phyloP scores from a whole-genome alignment of 2,329 filamentous ascomycete genomes.

The Alternaria infectoria region DNA sequence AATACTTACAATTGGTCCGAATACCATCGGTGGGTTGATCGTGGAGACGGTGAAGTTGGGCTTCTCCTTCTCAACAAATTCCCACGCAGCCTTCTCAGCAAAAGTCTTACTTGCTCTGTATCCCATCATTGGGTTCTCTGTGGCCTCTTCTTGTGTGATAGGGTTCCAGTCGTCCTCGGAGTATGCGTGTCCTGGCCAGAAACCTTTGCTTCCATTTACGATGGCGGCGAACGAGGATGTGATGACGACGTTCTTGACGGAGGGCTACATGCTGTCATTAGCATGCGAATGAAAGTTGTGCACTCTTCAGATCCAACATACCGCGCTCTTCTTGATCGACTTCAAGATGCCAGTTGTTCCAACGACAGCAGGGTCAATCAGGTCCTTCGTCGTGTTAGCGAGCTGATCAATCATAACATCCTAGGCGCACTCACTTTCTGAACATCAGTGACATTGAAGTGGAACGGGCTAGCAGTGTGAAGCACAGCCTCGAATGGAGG shows the following conservation, averaged over 20 bases:
- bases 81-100: conserved; percentile 62
- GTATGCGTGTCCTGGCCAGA: conserved; percentile 57
- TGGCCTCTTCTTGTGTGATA: conserved; percentile 58
- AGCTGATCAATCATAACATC: accelerated
- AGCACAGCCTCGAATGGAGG: conserved; percentile 72
- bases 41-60: conserved; percentile 58
- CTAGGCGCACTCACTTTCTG: conserved; percentile 58
- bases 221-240: conserved; percentile 75
- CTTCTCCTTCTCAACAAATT: conserved; percentile 59
- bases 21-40: conserved; percentile 59
- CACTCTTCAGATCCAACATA: background rate
- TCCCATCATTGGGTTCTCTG: conserved; percentile 50
- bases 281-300: background rate
- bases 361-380: conserved; percentile 67
- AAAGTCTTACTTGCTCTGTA: conserved; percentile 68
- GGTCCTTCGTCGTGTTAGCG: conserved; percentile 41
- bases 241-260: conserved; percentile 74
- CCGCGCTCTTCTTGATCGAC: conserved; percentile 54
- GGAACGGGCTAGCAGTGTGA: conserved; percentile 65
- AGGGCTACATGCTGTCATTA: conserved; percentile 46
- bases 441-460: conserved; percentile 74
- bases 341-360: conserved; percentile 69
- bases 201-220: conserved; percentile 61
- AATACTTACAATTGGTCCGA: conserved; percentile 55
- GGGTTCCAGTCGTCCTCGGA: conserved; percentile 65